Percentiles rank a stretch among this genome's conserved stretches.
Conservation (phyloP, 148 eudicot species). For the Mesembryanthemum crystallinum region DNA sequence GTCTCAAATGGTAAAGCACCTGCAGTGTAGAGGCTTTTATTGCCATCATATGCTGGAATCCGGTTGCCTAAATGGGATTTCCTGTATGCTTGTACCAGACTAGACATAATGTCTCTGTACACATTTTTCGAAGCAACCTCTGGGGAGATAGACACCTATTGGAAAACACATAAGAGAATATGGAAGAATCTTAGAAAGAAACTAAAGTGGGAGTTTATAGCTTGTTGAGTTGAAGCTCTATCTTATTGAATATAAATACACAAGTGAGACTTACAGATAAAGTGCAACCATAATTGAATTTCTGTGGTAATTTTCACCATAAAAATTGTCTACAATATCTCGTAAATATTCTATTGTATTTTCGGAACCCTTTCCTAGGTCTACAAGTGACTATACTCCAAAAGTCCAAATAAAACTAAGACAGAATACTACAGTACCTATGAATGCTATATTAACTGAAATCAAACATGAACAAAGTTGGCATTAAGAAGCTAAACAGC, state of each 20-base stretch:
- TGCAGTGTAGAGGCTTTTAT: conserved; percentile 59
- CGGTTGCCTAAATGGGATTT: conserved; percentile 37
- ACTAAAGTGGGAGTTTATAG: neutral
- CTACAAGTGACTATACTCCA: too few relatives aligned
- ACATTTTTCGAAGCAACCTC: conserved; percentile 51
- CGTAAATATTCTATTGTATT: neutral
- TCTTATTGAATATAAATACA: neutral
- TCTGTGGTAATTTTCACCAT: neutral
- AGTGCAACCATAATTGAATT: neutral
- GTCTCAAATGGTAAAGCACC: conserved; percentile 64
- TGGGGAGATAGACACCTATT: conserved; percentile 59
- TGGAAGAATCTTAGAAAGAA: neutral
- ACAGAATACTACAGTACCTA: too few relatives aligned
- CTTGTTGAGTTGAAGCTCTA: too few relatives aligned
- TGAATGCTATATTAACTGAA: too few relatives aligned
- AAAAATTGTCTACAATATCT: neutral
- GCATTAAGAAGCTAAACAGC: too few relatives aligned
- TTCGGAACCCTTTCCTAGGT: neutral
- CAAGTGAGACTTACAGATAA: neutral
- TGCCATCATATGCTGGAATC: conserved; percentile 62
- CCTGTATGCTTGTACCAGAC: conserved; percentile 28
- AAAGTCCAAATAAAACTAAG: too few relatives aligned
- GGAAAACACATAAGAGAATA: neutral
- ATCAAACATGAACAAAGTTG: too few relatives aligned
- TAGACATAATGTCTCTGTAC: conserved; percentile 41